These are phyloP conservation scores for Vitis hybrid DNA, from an alignment of 177 flowering plant genomes.

Conservation along the genomic window DNA sequence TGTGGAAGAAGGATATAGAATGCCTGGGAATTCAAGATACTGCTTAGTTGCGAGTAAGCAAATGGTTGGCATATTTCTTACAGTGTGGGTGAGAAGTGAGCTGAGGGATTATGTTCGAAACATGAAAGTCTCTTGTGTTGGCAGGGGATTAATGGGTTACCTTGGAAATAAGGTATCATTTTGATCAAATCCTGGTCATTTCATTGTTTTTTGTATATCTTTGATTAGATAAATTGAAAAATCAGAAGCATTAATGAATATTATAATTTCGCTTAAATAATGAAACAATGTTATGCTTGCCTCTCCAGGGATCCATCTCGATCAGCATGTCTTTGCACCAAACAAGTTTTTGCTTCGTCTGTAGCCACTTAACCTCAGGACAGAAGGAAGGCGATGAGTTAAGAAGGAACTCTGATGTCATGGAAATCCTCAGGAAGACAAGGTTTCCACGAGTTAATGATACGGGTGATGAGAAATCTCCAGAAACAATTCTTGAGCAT, in stretches of 20 bases:
- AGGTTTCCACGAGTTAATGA: constrained; percentile 76
- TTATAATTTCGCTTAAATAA: neutral
- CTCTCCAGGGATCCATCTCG: constrained; percentile 86
- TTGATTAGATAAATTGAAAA: neutral
- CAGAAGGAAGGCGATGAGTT: constrained; percentile 95
- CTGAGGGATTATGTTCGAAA: constrained; percentile 66
- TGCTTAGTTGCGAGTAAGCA: constrained; percentile 82
- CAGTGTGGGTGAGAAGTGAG: constrained; percentile 82
- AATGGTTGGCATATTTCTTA: constrained; percentile 91
- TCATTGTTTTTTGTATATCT: neutral
- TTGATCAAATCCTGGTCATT: neutral
- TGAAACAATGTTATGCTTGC: neutral
- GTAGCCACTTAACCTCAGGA: constrained; percentile 89
- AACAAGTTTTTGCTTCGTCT: constrained; percentile 91
- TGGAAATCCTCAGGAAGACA: constrained; percentile 87
- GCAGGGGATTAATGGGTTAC: constrained; percentile 95
- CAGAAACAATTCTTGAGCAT: constrained; percentile 83
- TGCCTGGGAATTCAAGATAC: constrained; percentile 51
- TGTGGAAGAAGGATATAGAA: constrained; percentile 42
- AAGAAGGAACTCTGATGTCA: constrained; percentile 84
- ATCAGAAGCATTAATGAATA: neutral
- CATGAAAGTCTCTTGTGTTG: constrained; percentile 91
- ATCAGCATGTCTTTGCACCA: constrained; percentile 86
- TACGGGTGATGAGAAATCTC: constrained; percentile 65
- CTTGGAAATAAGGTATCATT: constrained; percentile 88